phyloP scores from a whole-genome alignment of 129 eudicot species.

The Heracleum sosnowskyi region DNA sequence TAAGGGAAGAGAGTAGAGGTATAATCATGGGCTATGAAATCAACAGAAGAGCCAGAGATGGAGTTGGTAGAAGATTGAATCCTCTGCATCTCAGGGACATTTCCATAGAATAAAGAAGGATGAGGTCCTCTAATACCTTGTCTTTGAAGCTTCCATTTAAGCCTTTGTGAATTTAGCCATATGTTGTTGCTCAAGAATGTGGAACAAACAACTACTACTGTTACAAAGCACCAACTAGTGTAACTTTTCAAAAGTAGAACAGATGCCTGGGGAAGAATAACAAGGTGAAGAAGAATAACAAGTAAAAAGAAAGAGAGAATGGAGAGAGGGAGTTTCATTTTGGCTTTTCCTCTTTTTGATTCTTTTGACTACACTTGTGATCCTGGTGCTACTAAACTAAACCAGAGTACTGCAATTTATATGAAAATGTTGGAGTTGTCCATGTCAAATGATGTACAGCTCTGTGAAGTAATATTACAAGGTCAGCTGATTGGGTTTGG shows the following conservation, averaged over 20 bases:
- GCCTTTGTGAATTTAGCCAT: slow-evolving; percentile 45
- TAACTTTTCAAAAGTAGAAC: background rate
- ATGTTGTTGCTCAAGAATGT: slow-evolving; percentile 25
- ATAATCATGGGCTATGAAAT: slow-evolving; percentile 69
- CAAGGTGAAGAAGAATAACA: background rate
- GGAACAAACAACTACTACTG: background rate
- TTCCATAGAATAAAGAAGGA: slow-evolving; percentile 62
- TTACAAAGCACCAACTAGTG: background rate
- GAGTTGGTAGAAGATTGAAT: slow-evolving; percentile 38
- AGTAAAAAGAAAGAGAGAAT: background rate
- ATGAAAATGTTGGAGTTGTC: background rate
- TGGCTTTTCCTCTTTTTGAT: background rate
- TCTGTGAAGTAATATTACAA: no score
- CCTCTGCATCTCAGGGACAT: slow-evolving; percentile 70
- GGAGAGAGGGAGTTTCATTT: slow-evolving; percentile 9
- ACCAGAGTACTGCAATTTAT: background rate
- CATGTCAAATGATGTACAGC: background rate
- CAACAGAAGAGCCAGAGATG: slow-evolving; percentile 20
- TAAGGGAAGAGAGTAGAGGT: slow-evolving; percentile 73
- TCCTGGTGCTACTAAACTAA: background rate
- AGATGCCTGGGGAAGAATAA: background rate
- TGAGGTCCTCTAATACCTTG: slow-evolving; percentile 79
- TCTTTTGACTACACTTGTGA: background rate
- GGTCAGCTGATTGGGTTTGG: no score
- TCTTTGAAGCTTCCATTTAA: slow-evolving; percentile 47